Percentiles rank a stretch among this genome's conserved stretches.
Evolutionary conservation across 2,329 filamentous ascomycete genomes (phyloP).

Genomic region (Cordyceps tenuipes): DNA sequence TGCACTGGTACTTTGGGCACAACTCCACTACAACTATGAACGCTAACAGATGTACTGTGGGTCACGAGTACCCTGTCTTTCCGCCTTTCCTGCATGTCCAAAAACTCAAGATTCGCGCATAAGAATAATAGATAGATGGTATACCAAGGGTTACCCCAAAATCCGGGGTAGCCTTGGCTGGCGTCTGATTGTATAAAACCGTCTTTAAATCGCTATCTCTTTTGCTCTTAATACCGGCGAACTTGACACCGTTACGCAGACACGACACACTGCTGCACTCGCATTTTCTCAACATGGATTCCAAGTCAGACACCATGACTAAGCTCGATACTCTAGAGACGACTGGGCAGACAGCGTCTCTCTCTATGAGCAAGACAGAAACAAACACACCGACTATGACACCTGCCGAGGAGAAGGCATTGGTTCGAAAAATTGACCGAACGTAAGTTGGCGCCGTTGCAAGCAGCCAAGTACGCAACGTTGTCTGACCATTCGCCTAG

Average conservation of each 20-base stretch:
- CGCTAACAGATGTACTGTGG: too few species aligned
- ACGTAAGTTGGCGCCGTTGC: not conserved
- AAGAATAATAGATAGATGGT: too few species aligned
- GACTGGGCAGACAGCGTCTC: not conserved
- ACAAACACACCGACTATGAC: conserved; percentile 8
- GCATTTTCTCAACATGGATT: not conserved
- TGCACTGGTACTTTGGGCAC: too few species aligned
- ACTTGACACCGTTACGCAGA: not conserved
- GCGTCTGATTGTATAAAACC: not conserved
- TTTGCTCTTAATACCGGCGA: not conserved
- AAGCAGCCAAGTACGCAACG: not conserved
- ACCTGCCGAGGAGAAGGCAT: conserved; percentile 13
- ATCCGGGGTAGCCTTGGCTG: not conserved
- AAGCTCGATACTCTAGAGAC: not conserved
- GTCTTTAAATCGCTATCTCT: not conserved
- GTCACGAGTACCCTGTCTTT: too few species aligned
- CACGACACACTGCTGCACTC: not conserved
- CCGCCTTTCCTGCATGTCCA: too few species aligned
- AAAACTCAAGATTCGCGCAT: too few species aligned
- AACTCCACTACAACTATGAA: too few species aligned
- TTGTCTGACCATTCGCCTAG: not conserved
- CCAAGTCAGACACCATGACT: not conserved
- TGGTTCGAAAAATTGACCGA: conserved; percentile 16
- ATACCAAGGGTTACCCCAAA: too few species aligned
- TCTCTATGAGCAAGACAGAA: not conserved